Percentiles rank a stretch among this genome's conserved stretches.
phyloP scores from a whole-genome alignment of 2,329 filamentous ascomycete genomes.

The Penicillium verrucosum region DNA sequence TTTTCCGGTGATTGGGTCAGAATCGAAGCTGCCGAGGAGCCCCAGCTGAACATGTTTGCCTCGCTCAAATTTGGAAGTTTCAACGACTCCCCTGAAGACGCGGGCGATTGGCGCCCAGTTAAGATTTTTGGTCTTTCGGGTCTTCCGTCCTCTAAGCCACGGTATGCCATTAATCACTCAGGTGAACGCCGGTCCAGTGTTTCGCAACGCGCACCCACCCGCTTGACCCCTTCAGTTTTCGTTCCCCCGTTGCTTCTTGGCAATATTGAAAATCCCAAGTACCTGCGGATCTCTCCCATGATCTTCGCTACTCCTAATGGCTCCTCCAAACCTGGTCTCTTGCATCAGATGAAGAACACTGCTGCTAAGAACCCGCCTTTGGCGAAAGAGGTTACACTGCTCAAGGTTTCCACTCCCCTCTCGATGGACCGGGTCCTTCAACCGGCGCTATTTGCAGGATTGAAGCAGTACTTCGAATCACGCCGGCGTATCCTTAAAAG shows the following conservation, averaged over 20 bases:
- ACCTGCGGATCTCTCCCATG: conserved; percentile 71
- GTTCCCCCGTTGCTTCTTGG: conserved; percentile 82
- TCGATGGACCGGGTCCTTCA: conserved; percentile 83
- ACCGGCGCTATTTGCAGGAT: conserved; percentile 75
- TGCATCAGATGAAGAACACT: conserved; percentile 48
- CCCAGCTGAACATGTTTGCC: conserved; percentile 56
- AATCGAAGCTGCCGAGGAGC: conserved; percentile 72
- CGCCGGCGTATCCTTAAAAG: conserved; percentile 78
- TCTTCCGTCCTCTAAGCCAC: conserved; percentile 52
- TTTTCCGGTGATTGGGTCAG: conserved; percentile 98
- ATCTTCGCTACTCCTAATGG: conserved; percentile 36
- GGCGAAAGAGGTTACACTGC: conserved; percentile 76
- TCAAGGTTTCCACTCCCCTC: conserved; percentile 84
- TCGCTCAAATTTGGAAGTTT: conserved; percentile 59
- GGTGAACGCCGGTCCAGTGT: conserved; percentile 54
- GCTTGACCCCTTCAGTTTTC: conserved; percentile 63
- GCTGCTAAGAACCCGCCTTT: conserved; percentile 52
- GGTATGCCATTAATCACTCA: conserved; percentile 54
- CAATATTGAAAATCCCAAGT: conserved; percentile 75
- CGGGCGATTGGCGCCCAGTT: conserved; percentile 77
- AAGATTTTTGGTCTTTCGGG: conserved; percentile 84
- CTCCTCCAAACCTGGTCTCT: conserved; percentile 56
- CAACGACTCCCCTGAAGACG: conserved; percentile 49
- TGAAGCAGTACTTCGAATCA: conserved; percentile 85
- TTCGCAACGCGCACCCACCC: conserved; percentile 45